Base-by-base conservation (phyloP, 257 asterid genomes). In the Fraxinus pennsylvanica region DNA sequence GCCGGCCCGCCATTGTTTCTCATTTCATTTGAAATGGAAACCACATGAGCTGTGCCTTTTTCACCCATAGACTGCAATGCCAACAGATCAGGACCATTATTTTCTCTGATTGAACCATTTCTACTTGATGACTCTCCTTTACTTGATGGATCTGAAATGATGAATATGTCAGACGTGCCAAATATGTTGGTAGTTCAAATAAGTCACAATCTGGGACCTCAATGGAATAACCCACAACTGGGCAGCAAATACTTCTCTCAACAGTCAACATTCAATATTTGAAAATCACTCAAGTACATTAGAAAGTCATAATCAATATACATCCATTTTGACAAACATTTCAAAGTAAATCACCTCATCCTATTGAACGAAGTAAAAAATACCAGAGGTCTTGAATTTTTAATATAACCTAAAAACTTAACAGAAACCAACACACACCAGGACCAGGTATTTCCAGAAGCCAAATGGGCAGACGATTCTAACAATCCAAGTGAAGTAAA, bases 111-210 rank as follows among this genome's bases (percentile, higher is more conserved):
- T 14, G 80, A 75, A 52, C 82, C 79, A 77, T 78, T 80, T 59
- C 78, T 73, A 68, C 33, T 66, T 38, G 81, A 57, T 77, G 85
- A 74, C 84, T 81, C 85, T 39, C 78, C 82, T 76, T 76, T 82
- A 74, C 68, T 77, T 66, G 86, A 82, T 38, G 81, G 80, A 76
- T 74, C 98, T 91, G 91, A 61, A 84, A 83, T 52, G 45, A 29
- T 63, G 75, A 22, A 59, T 21, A 22, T 21, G 29, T 59, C 67
- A 21, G 67, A 59, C 67, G 3, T 59, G 67, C 32, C 67, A 59
- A 21, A 59, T 21, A 59, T 22, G 22, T n/a, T 59, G 5, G 32
- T n/a, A 59, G 14, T 21, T 63, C 73, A 69, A 76, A 68, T 79
- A 50, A 50, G 69, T 65, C 12, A 66, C 45, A 30, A 61, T 50